These are phyloP conservation scores for Phytophthora nicotianae DNA, from an alignment of 352 stramenopile species.

Conservation along the genomic window DNA sequence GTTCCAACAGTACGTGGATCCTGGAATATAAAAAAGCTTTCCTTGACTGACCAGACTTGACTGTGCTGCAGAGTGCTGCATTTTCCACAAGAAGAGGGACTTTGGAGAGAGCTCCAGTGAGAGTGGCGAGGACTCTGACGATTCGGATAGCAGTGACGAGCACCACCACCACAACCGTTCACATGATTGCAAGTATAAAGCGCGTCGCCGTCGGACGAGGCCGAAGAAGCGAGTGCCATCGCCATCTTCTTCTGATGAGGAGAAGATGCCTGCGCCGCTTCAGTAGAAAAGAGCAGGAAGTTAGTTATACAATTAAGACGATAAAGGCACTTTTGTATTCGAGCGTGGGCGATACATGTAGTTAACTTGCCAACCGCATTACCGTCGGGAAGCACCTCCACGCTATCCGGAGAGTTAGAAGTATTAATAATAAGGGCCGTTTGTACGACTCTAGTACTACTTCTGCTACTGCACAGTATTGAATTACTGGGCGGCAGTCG, in stretches of 20 bases:
- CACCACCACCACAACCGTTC: constrained; percentile 33
- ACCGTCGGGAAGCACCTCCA: constrained; percentile 10
- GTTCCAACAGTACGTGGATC: constrained; percentile 85
- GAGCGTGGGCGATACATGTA: constrained; percentile 1
- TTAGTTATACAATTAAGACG: constrained; percentile 8
- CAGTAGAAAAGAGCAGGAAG: constrained; percentile 27
- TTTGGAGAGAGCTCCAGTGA: constrained; percentile 93
- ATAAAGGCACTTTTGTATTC: constrained; percentile 34
- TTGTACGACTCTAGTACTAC: constrained; percentile 18
- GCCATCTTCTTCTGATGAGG: constrained; percentile 43
- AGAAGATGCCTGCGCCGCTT: constrained; percentile 31
- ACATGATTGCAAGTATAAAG: constrained; percentile 41
- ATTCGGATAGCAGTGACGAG: constrained; percentile 26
- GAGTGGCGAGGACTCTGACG: constrained; percentile 82
- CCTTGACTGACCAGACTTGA: constrained; percentile 2
- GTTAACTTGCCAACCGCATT: constrained; percentile 21
- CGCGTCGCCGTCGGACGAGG: constrained; percentile 21
- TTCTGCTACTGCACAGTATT: constrained; percentile 2
- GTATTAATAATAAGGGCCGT: constrained; percentile 14
- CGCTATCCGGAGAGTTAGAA: constrained; percentile 19
- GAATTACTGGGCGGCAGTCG: constrained; percentile 21
- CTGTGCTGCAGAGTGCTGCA: constrained; percentile 81
- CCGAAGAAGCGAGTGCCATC: constrained; percentile 42
- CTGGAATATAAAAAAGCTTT: background rate
- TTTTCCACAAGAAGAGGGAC: constrained; percentile 93